Evolutionary conservation across 2,329 filamentous ascomycete genomes (phyloP), one percentile per base, ranked within the genome.

Genomic region (Nannizziopsis arthrosporioides): DNA sequence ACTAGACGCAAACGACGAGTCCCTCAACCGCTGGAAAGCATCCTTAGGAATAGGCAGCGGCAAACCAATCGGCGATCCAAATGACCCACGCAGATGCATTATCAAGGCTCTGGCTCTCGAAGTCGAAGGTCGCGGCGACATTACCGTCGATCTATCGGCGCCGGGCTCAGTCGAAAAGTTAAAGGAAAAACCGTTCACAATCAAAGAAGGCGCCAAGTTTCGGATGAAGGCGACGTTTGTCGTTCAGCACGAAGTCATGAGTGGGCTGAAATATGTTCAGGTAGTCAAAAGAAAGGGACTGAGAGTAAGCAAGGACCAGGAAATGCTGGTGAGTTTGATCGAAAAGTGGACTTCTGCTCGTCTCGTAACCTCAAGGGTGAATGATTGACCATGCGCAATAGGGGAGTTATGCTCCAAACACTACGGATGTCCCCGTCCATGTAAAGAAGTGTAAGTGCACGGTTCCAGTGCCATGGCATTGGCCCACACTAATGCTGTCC

Each of bases 241-340:
- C 72, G 92, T 98, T 40, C 88, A 98, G 74, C 88, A 95, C 67
- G 85, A 96, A 69, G 90, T 98, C 56, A 78, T 96, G 48, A 92
- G 85, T 59, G 92, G 92, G 40, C 72, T 98, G 63, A 93, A 95
- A 73, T 98, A 96, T 68, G 78, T 98, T 50, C 92, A 98, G 72
- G 78, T 88, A 36, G 85, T 95, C 54, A 94, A 92, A 77, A 77
- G 89, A 59, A 88, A 88, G 75, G 85, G 85, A 47, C 76, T 96
- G 64, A 80, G 79, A 51, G 80, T 90, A 53, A 85, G 84, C 73
- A 98, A 95, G 78, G 84, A 92, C 62, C 85, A 93, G 59, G 90
- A 96, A 73, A 98, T 98, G 92, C 84, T 98, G 77, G 88, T 92
- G 69, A 62, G 82, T 75, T 14, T 34, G 9, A 36, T 18, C 42